Conservation (phyloP, 441 rosid genomes). For the Dalechampia spathulata region DNA sequence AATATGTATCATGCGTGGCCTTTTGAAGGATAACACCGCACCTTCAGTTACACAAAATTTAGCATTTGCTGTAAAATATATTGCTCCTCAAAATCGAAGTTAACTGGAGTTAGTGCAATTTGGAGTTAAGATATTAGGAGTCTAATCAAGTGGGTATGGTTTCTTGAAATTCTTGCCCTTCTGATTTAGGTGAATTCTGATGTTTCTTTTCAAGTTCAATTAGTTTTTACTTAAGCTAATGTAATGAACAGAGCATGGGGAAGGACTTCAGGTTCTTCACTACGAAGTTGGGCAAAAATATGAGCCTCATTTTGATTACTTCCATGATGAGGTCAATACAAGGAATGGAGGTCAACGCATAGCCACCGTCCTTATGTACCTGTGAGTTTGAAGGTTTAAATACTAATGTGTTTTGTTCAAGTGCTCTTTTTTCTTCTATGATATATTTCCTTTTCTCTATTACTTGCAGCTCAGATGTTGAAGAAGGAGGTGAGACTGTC, state of each 20-base stretch:
- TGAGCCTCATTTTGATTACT: conserved; percentile 88
- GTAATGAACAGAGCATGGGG: conserved; percentile 68
- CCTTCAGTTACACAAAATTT: background rate
- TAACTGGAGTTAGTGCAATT: too few species aligned
- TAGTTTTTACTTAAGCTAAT: background rate
- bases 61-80: background rate
- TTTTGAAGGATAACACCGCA: background rate
- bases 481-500: conserved; percentile 97
- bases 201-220: background rate
- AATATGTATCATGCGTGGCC: background rate
- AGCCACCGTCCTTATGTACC: conserved; percentile 94
- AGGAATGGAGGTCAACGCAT: conserved; percentile 89
- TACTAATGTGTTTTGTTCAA: background rate
- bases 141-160: background rate
- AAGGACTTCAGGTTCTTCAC: conserved; percentile 89
- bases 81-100: background rate
- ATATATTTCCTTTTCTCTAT: conserved; percentile 1
- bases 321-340: conserved; percentile 72
- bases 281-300: conserved; percentile 89
- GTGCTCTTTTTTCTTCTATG: background rate
- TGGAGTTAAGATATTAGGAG: background rate
- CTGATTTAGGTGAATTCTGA: background rate
- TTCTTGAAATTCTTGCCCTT: background rate
- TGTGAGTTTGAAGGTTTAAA: conserved; percentile 39
- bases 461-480: conserved; percentile 78